Base-by-base conservation (phyloP, 2,329 filamentous ascomycete species). In the Daldinia sp. region DNA sequence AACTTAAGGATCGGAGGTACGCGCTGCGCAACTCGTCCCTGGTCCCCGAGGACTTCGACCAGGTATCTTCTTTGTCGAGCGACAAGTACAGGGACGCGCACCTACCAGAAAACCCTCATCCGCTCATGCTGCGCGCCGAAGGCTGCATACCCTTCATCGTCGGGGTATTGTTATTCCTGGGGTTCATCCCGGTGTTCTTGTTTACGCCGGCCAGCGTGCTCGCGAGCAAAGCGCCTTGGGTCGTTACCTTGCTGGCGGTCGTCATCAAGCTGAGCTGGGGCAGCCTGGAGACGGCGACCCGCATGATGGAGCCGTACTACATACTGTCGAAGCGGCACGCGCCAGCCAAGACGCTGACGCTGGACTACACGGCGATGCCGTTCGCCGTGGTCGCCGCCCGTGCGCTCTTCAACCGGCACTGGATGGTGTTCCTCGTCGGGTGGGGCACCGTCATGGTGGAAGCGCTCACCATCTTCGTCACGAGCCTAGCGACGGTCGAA, bases 251-350 rank as follows among this genome's bases (percentile, higher is more conserved):
- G 2, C 75, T 92, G 6, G 89, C 90, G 1, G 89, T 92, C 20
- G 79, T 84, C 63, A 85, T 93, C 73, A 92, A 92, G 78, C 83
- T 93, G 23, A 81, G 85, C 51, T 93, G 90, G 91, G 86, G 86
- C 67, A 87, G 88, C 2, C 82, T 93, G 68, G 92, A 93, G 74
- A 90, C 87, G 63, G 87, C 89, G 28, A 85, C 93, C 53, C 89
- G 91, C 46, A 90, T 93, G 85, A 88, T 93, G 78, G 90, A 93
- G 77, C 91, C 91, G 1, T 93, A 91, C 75, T 92, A 90, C 76
- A 87, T 92, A 66, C 85, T 93, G 1, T 90, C 88, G 13, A 83
- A 83, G 59, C 86, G 91, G 3, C 87, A 91, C 70, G 90, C 91
- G 3, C 87, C 89, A 0, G 83, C 90, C 6, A 87, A 85, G 71